Evolutionary conservation across 148 eudicot genomes (phyloP).

Genomic region (Cornus controversa): DNA sequence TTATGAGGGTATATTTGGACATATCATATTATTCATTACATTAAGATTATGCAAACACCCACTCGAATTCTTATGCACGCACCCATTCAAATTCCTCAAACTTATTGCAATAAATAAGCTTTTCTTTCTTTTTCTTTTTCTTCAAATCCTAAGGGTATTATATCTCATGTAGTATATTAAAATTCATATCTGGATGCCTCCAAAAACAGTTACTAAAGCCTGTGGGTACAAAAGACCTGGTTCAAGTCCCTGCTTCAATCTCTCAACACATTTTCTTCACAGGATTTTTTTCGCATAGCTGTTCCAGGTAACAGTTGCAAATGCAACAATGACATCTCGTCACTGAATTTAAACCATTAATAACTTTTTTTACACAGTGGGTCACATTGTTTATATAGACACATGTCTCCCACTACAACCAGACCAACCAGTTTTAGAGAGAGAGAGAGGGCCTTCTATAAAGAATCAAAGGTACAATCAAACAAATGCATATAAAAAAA

Average conservation of each 20-base stretch:
- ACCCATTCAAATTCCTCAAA: neutral
- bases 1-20: neutral
- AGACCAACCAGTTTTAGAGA: neutral
- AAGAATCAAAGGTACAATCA: neutral
- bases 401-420: neutral
- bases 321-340: neutral
- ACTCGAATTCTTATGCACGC: neutral
- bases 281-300: neutral
- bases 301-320: neutral
- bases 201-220: neutral
- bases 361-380: neutral
- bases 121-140: neutral
- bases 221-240: neutral
- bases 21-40: neutral
- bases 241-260: neutral
- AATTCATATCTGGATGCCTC: neutral
- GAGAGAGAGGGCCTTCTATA: neutral
- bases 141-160: neutral
- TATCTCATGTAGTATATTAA: neutral
- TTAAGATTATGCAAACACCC: no score
- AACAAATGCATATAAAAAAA: neutral
- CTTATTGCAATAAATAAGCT: neutral
- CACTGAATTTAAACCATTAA: neutral
- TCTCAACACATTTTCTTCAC: neutral
- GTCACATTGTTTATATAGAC: neutral